phyloP scores from a whole-genome alignment of 164 flowering plant genomes.

The Houttuynia cordata region DNA sequence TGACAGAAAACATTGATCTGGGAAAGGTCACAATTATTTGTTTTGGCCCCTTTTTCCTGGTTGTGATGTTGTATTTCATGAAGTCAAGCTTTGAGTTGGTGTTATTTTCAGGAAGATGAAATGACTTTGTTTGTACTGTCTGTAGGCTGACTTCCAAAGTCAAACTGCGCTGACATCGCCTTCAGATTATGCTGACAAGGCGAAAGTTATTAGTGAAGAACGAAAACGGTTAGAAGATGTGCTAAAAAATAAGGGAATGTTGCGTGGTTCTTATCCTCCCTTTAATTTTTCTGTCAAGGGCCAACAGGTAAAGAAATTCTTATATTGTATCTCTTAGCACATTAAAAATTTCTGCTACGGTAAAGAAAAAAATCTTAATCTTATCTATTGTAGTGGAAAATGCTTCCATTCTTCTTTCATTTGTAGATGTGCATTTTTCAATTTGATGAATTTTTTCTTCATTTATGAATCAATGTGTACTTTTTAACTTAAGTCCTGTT shows the following conservation, averaged over 20 bases:
- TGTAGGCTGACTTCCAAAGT: conserved; percentile 30
- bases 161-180: conserved; percentile 30
- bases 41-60: too few species aligned
- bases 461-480: too few species aligned
- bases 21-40: background rate
- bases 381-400: too few species aligned
- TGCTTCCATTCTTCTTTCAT: too few species aligned
- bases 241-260: conserved; percentile 53
- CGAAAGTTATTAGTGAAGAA: conserved; percentile 53
- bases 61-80: too few species aligned
- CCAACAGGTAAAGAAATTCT: conserved; percentile 44
- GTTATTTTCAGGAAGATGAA: too few species aligned
- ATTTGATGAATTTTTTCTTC: too few species aligned
- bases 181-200: conserved; percentile 29
- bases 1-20: background rate
- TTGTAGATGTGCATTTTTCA: too few species aligned
- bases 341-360: too few species aligned
- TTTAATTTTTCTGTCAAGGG: conserved; percentile 75
- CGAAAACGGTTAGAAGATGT: conserved; percentile 53
- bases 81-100: too few species aligned
- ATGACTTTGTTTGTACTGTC: conserved; percentile 4
- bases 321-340: background rate
- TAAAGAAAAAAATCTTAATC: too few species aligned
- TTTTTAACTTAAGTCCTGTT: too few species aligned
- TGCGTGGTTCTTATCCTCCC: conserved; percentile 53